Conservation (phyloP, 208 protist genomes). For the Spongospora subterranea region DNA sequence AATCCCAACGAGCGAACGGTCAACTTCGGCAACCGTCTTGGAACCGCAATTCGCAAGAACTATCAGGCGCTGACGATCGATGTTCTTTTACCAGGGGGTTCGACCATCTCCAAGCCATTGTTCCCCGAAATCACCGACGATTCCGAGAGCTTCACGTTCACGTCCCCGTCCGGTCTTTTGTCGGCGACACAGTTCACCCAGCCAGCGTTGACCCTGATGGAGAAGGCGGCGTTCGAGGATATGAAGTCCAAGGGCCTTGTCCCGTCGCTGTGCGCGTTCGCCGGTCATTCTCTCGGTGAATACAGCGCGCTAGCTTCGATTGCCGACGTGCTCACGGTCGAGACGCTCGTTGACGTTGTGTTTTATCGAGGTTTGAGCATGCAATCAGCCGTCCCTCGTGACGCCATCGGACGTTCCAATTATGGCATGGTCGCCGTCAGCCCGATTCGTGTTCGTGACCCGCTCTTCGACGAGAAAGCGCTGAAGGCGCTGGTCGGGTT, state of each 20-base stretch:
- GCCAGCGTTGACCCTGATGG: conserved; percentile 75
- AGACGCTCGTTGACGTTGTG: conserved; percentile 74
- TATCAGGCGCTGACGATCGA: conserved; percentile 72
- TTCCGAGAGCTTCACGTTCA: conserved; percentile 74
- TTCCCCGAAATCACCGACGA: conserved; percentile 76
- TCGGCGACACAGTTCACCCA: conserved; percentile 82
- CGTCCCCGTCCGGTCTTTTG: conserved; percentile 76
- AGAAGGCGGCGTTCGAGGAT: conserved; percentile 78
- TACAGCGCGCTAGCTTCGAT: conserved; percentile 78
- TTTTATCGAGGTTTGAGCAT: conserved; percentile 82
- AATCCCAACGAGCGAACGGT: conserved; percentile 79
- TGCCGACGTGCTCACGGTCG: conserved; percentile 74
- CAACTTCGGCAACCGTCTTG: conserved; percentile 79
- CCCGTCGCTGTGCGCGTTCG: conserved; percentile 70
- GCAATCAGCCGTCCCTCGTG: conserved; percentile 76
- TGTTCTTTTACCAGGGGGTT: conserved; percentile 55
- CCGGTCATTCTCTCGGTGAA: conserved; percentile 81
- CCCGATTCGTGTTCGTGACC: conserved; percentile 66
- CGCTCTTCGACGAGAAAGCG: neutral
- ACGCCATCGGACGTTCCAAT: conserved; percentile 72
- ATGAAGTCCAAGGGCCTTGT: conserved; percentile 72
- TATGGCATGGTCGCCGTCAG: conserved; percentile 81
- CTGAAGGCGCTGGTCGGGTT: conserved; percentile 70
- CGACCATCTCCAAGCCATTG: conserved; percentile 64
- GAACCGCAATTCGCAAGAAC: conserved; percentile 75